Evolutionary conservation across 2,329 filamentous ascomycete genomes (phyloP).

Genomic region (Madurella fahalii): DNA sequence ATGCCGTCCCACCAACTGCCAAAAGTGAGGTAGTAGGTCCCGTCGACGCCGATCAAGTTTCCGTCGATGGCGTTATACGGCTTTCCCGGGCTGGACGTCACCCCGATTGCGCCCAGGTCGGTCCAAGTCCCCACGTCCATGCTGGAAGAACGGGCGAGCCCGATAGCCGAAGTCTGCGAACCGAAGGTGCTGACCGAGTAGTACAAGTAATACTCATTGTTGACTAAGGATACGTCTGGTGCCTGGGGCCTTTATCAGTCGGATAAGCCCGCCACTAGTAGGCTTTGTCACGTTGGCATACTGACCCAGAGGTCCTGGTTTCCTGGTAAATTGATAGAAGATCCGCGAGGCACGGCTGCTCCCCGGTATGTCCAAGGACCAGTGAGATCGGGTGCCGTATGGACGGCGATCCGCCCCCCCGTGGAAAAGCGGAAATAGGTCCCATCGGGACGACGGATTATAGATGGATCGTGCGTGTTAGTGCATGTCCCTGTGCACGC

Average conservation of each 20-base stretch:
- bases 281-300: background rate
- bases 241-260: conserved; percentile 41
- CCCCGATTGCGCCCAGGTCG: conserved; percentile 47
- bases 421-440: conserved; percentile 39
- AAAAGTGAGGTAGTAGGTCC: conserved; percentile 45
- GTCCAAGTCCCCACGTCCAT: conserved; percentile 44
- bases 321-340: conserved; percentile 38
- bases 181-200: conserved; percentile 63
- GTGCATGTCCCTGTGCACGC: conserved; percentile 36
- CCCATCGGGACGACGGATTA: conserved; percentile 36
- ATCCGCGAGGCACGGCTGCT: conserved; percentile 36
- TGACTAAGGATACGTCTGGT: conserved; percentile 58
- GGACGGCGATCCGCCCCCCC: conserved; percentile 34
- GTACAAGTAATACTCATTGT: conserved; percentile 61
- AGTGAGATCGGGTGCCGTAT: conserved; percentile 29
- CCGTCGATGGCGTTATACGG: conserved; percentile 53
- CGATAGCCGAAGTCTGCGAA: conserved; percentile 58
- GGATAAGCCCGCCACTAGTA: no score
- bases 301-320: conserved; percentile 42
- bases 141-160: conserved; percentile 39
- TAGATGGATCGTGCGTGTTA: conserved; percentile 34
- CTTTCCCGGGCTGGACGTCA: conserved; percentile 36
- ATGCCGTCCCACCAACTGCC: conserved; percentile 61
- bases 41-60: conserved; percentile 38
- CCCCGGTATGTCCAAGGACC: conserved; percentile 42